Percentiles rank a stretch among this genome's conserved stretches.
Conservation (phyloP, 306 rosid genomes). For the Glycine tomentella region DNA sequence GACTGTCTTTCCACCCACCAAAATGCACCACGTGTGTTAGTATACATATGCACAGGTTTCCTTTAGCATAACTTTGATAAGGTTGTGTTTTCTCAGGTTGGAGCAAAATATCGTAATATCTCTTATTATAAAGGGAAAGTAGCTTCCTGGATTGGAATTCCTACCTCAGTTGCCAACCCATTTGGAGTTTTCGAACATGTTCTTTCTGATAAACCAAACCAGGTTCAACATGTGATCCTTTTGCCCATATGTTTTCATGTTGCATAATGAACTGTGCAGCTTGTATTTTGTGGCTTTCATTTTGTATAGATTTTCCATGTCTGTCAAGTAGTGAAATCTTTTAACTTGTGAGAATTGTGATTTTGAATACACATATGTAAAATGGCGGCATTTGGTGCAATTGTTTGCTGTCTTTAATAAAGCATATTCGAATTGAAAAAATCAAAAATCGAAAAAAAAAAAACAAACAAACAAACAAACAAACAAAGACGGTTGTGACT, state of each 20-base stretch:
- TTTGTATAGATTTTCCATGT: conserved; percentile 29
- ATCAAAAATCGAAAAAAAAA: too few species aligned
- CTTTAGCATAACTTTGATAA: conserved; percentile 36
- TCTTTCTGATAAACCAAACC: conserved; percentile 76
- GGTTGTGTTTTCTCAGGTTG: conserved; percentile 69
- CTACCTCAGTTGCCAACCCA: conserved; percentile 95
- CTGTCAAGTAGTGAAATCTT: conserved; percentile 26
- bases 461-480: too few species aligned
- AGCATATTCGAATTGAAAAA: too few species aligned
- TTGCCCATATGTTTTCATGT: conserved; percentile 1
- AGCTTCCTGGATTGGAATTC: conserved; percentile 95
- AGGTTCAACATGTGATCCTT: conserved; percentile 60
- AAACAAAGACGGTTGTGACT: too few species aligned
- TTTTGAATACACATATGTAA: conserved; percentile 37
- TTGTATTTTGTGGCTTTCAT: conserved; percentile 33
- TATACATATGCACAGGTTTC: conserved; percentile 7
- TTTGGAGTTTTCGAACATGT: conserved; percentile 94
- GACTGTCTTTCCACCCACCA: conserved; percentile 23
- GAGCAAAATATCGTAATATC: conserved; percentile 96
- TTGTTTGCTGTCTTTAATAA: too few species aligned
- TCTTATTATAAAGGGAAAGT: conserved; percentile 85
- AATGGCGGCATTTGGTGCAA: too few species aligned
- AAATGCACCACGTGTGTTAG: conserved; percentile 28
- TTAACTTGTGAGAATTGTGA: background rate
- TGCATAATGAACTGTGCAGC: conserved; percentile 36